Evolutionary conservation across 768 basidiomycete genomes (phyloP), one percentile per base, ranked within the genome.

Genomic region (Dioszegia crocea): DNA sequence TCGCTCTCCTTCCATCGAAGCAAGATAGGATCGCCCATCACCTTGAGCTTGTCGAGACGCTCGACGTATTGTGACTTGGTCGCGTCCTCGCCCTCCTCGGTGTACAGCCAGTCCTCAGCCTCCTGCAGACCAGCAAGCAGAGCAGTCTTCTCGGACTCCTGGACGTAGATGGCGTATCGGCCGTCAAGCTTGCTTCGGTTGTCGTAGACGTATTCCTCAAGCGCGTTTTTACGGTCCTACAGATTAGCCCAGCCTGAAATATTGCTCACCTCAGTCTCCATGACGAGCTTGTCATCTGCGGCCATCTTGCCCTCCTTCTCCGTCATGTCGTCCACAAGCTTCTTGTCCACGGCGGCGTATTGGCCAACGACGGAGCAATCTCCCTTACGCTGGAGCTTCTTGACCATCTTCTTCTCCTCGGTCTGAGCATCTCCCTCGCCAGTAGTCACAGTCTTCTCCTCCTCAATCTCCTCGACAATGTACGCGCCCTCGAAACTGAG

Each of bases 191-290:
- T 94, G 78, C 84, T 81, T 38, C 92, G 88, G 71, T 83, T 91
- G 77, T 98, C 94, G 79, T 97, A 97, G 58, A 98, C 88, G 80
- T 94, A 97, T 80, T 98, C 96, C 80, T 99, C 94, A 14, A 99
- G 85, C 3, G 93, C 92, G 75, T 99, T 99, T 81, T 97, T 99
- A 78, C 89, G 86, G 78, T 98, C 89, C 91, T 94, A 56, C n/a
- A 23, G 39, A 14, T 27, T 36, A 33, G 10, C 50, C 63, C 36
- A 67, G 63, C 53, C 9, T 40, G 30, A 29, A 3, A 33, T 10
- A 14, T 23, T 24, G 59, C 61, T 47, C 63, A 90, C 91, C 85
- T 97, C 94, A 57, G 96, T 99, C 76, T 99, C 96, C 81, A 86
- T 84, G 52, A 99, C 94, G 62, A 98, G 88, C 82, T 94, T 97